Evolutionary conservation across 345 rosid species (phyloP).

Genomic region (Laguncularia racemosa): DNA sequence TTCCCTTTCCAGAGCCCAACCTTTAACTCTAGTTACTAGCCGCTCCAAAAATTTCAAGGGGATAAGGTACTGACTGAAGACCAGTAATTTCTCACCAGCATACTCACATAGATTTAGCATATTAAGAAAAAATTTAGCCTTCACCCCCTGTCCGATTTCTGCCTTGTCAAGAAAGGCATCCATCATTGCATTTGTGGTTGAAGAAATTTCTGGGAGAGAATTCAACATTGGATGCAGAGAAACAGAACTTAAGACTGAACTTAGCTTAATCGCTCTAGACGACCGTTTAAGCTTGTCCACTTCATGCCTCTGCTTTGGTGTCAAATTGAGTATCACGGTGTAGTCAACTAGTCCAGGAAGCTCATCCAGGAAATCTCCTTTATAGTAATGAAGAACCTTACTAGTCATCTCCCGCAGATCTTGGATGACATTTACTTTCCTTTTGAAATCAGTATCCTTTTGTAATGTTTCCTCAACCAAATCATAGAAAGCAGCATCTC

Average conservation of each 20-base stretch:
- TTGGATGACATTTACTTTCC: constrained; percentile 55
- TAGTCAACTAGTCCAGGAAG: constrained; percentile 82
- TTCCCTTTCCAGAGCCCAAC: constrained; percentile 61
- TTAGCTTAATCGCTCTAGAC: constrained; percentile 50
- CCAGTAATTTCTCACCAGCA: constrained; percentile 61
- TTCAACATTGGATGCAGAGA: constrained; percentile 61
- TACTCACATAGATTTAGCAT: constrained; percentile 58
- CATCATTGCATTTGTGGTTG: constrained; percentile 38
- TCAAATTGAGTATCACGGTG: constrained; percentile 64
- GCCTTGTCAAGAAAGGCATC: constrained; percentile 43
- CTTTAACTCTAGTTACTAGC: constrained; percentile 32
- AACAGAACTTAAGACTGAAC: constrained; percentile 56
- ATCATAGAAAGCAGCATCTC: constrained; percentile 43
- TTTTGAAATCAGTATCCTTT: constrained; percentile 36
- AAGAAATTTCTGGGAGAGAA: constrained; percentile 22
- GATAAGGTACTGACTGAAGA: constrained; percentile 73
- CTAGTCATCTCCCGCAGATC: constrained; percentile 87
- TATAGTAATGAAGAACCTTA: constrained; percentile 75
- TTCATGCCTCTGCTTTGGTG: constrained; percentile 45
- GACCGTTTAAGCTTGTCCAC: constrained; percentile 32
- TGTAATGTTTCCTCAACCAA: constrained; percentile 66
- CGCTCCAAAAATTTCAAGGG: constrained; percentile 73
- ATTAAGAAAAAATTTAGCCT: constrained; percentile 71
- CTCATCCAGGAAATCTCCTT: constrained; percentile 81
- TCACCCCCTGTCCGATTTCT: constrained; percentile 61